Evolutionary conservation across 2,329 filamentous ascomycete species (phyloP).

Genomic region (Cordyceps pruinosa): DNA sequence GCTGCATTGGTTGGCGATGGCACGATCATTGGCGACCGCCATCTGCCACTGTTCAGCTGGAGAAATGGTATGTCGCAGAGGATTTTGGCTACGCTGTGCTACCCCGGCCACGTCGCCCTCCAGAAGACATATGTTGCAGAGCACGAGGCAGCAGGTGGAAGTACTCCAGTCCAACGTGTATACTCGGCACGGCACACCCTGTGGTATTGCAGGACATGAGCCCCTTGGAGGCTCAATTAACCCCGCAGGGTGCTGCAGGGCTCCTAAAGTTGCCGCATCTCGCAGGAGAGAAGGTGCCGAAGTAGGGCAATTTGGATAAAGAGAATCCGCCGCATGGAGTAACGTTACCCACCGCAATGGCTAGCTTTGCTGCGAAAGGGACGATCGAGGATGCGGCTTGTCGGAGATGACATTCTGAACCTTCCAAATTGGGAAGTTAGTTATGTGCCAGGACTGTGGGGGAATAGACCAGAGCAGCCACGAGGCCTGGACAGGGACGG

Average conservation of each 20-base stretch:
- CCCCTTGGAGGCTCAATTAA: not conserved
- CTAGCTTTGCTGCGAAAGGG: not conserved
- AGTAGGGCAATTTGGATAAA: too few relatives aligned
- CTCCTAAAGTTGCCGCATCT: not conserved
- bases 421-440: constrained; percentile 3
- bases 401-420: not conserved
- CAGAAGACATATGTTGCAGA: not conserved
- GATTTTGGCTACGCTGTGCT: not conserved
- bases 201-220: not conserved
- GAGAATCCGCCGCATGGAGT: not conserved
- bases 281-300: not conserved
- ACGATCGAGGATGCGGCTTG: not conserved
- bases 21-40: not conserved
- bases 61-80: not conserved
- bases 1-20: not conserved
- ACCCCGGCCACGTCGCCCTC: not conserved
- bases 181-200: not conserved
- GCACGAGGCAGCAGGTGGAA: not conserved
- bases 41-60: not conserved
- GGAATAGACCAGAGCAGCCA: not conserved
- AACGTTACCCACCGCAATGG: constrained; percentile 6
- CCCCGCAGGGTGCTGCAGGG: not conserved
- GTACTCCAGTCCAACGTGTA: not conserved
- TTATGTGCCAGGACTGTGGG: not conserved
- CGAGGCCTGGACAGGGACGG: not conserved